These are phyloP conservation scores for Ustilago shanxiensis DNA, from an alignment of 1,284 basidiomycete species.

Conservation along the genomic window DNA sequence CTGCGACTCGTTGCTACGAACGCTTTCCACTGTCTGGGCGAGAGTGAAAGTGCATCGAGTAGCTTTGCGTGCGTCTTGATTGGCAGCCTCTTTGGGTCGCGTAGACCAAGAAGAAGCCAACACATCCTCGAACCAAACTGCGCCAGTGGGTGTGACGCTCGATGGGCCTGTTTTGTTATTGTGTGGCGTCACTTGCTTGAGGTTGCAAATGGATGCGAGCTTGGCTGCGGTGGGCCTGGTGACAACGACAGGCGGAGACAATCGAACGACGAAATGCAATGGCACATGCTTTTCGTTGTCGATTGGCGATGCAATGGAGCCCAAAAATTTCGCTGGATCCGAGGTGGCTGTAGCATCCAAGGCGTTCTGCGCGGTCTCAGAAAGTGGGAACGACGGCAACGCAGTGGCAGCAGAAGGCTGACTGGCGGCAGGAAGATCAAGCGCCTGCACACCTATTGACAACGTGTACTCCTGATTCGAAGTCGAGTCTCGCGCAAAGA, in stretches of 20 bases:
- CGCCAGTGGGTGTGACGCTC: neutral
- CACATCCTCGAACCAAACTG: conserved; percentile 50
- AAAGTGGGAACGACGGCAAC: conserved; percentile 30
- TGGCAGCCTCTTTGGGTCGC: conserved; percentile 5
- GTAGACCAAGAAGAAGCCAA: conserved; percentile 36
- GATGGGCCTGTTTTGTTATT: neutral
- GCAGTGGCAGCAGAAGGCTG: neutral
- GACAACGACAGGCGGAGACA: conserved; percentile 47
- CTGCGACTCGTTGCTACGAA: conserved; percentile 40
- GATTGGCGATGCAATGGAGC: conserved; percentile 15
- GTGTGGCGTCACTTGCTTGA: conserved; percentile 22
- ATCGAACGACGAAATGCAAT: conserved; percentile 33
- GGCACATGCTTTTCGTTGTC: conserved; percentile 23
- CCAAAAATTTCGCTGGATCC: conserved; percentile 17
- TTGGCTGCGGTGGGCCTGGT: conserved; percentile 45
- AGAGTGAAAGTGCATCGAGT: conserved; percentile 41
- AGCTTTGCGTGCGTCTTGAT: conserved; percentile 2
- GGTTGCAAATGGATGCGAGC: conserved; percentile 44
- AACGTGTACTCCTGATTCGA: conserved; percentile 33
- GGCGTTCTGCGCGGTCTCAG: conserved; percentile 22
- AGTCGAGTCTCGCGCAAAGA: conserved; percentile 31
- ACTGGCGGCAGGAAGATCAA: conserved; percentile 32
- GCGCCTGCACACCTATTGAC: conserved; percentile 31
- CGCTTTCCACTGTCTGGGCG: conserved; percentile 38
- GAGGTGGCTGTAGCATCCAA: neutral